Percentiles rank a stretch among this genome's conserved stretches.
These are phyloP conservation scores for Cercospora canescens DNA, from an alignment of 2,329 filamentous ascomycete species.

Conservation along the genomic window DNA sequence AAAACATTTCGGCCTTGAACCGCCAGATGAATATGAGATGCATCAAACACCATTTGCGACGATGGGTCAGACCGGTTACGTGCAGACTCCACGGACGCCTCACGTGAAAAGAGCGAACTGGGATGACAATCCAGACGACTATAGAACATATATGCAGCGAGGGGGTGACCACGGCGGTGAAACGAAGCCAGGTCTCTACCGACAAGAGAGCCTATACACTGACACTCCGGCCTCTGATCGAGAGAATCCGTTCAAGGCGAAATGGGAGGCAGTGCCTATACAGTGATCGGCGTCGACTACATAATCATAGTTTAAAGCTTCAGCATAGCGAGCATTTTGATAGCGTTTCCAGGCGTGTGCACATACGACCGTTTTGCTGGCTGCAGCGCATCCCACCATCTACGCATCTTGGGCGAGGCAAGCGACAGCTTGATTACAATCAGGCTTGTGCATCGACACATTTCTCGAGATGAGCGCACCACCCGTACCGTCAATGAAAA, in stretches of 20 bases:
- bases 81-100: conserved; percentile 25
- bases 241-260: conserved; percentile 23
- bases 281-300: background rate
- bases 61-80: conserved; percentile 18
- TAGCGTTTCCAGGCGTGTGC: background rate
- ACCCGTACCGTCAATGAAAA: too few species aligned
- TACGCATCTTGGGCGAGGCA: too few species aligned
- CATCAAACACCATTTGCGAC: conserved; percentile 18
- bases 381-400: too few species aligned
- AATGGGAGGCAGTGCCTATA: conserved; percentile 24
- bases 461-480: too few species aligned
- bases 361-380: background rate
- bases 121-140: conserved; percentile 18
- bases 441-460: too few species aligned
- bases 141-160: conserved; percentile 14
- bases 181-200: background rate
- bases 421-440: too few species aligned
- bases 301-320: background rate
- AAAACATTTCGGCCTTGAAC: conserved; percentile 13
- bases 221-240: conserved; percentile 24
- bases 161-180: conserved; percentile 1
- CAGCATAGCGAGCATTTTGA: background rate
- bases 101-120: conserved; percentile 5
- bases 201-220: conserved; percentile 20
- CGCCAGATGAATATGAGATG: conserved; percentile 25